Evolutionary conservation across 2,329 filamentous ascomycete species (phyloP), one percentile per base, ranked within the genome.

Genomic region (Phaeosphaeriaceae sp.): DNA sequence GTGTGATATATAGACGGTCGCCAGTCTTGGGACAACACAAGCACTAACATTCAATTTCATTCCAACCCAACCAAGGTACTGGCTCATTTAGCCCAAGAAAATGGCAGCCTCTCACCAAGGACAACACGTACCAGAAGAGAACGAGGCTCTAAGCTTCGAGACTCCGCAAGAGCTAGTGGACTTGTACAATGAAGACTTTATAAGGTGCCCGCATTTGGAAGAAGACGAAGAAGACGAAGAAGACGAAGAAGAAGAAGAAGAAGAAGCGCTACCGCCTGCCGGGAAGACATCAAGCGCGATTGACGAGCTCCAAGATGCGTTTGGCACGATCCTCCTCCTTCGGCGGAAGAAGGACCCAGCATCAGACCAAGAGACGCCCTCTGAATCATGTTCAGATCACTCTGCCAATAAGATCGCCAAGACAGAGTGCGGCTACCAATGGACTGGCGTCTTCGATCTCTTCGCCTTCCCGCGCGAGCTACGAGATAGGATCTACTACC

Each of bases 391-490:
- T 42, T 9, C 40, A 22, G 17, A 2, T 22, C 19, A 52, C 11
- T 22, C 42, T 17, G 21, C 30, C 21, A 11, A 15, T 42, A 19
- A 11, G 13, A 19, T 22, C 52, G 7, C 19, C 50, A 15, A 42
- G n/a, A 40, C 11, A 40, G 15, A 6, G 15, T 13, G 5, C 13
- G 9, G 32, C 15, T 47, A 46, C 43, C 54, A 50, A 49, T 65
- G 61, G 65, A 65, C 58, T 24, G 60, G 63, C 21, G 3, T 48
- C 19, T 66, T 72, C 48, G 22, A 35, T n/a, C 47, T 70, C 35
- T 56, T 68, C 44, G 21, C 52, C 22, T 56, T 68, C 28, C 67
- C 69, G 1, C 67, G 64, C 19, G 69, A 72, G 44, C 53, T 72
- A 1, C 60, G 67, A 17, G 68, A 72, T 49, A 48, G 26, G 9